Evolutionary conservation across 495 filamentous ascomycete genomes (phyloP).

Genomic region (Podospora bellae-mahoneyi): DNA sequence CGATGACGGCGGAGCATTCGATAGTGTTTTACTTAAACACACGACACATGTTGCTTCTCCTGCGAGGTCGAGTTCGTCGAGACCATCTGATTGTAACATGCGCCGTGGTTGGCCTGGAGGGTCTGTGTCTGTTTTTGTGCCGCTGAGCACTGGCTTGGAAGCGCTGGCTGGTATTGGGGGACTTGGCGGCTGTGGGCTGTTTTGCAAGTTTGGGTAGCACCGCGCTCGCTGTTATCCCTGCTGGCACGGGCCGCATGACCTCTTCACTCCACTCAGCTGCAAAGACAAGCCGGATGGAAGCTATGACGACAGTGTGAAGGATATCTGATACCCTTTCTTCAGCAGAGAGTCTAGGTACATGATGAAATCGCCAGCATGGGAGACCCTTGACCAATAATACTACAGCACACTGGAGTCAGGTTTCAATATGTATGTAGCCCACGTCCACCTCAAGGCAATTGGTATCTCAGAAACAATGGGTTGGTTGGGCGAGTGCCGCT

Average conservation of each 20-base stretch:
- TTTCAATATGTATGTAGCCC: too few species aligned
- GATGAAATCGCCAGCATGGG: too few species aligned
- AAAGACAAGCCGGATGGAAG: neutral
- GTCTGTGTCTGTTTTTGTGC: neutral
- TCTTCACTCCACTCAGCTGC: neutral
- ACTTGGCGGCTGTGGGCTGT: neutral
- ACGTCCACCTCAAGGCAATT: too few species aligned
- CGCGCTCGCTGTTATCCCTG: neutral
- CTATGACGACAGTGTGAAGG: neutral
- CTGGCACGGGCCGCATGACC: conserved; percentile 4
- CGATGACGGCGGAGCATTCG: neutral
- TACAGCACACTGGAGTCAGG: neutral
- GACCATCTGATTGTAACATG: conserved; percentile 9
- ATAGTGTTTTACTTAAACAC: conserved; percentile 4
- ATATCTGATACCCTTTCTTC: neutral
- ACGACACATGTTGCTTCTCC: neutral
- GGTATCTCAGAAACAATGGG: neutral
- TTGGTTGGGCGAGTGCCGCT: neutral
- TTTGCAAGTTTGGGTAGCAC: conserved; percentile 4
- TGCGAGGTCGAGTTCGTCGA: neutral
- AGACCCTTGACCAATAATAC: neutral
- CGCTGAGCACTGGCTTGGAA: neutral
- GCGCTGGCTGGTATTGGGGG: neutral
- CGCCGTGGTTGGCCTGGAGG: conserved; percentile 10
- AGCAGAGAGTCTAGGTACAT: neutral